phyloP scores from a whole-genome alignment of 108 stramenopile genomes.

The Fragilaria radians region DNA sequence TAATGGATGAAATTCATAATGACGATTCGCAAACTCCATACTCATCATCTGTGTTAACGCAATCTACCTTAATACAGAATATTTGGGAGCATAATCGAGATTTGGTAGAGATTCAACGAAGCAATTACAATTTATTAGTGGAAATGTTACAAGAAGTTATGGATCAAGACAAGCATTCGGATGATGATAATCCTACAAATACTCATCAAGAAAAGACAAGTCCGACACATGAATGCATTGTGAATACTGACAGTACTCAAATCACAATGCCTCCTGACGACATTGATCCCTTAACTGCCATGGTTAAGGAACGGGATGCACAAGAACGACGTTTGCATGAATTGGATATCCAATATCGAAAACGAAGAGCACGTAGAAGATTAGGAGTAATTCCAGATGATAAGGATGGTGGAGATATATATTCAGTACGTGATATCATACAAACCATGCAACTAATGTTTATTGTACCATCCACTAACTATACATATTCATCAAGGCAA shows the following conservation, averaged over 20 bases:
- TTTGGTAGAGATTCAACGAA: conserved; percentile 10
- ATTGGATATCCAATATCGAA: conserved; percentile 45
- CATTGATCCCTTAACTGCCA: conserved; percentile 55
- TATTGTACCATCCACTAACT: too few relatives aligned
- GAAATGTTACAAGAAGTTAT: conserved; percentile 16
- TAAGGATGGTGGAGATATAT: not conserved
- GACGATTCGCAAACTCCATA: too few relatives aligned
- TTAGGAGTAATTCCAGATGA: conserved; percentile 5
- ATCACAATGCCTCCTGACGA: not conserved
- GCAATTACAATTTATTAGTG: conserved; percentile 15
- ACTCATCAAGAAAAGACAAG: not conserved
- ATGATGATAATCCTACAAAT: not conserved
- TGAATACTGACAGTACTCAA: not conserved
- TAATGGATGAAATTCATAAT: too few relatives aligned
- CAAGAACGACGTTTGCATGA: conserved; percentile 29
- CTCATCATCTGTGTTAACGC: too few relatives aligned
- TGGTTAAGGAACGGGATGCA: conserved; percentile 41
- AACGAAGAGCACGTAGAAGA: conserved; percentile 35
- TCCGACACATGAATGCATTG: not conserved
- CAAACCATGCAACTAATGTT: too few relatives aligned
- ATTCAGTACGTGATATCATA: not conserved
- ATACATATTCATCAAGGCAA: not conserved
- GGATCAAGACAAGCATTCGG: conserved; percentile 7
- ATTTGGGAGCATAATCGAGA: conserved; percentile 11
- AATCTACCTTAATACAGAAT: conserved; percentile 5